These are phyloP conservation scores for Marchantia paleacea DNA, from an alignment of 225 moss, liverwort and hornwort species.

Conservation along the genomic window DNA sequence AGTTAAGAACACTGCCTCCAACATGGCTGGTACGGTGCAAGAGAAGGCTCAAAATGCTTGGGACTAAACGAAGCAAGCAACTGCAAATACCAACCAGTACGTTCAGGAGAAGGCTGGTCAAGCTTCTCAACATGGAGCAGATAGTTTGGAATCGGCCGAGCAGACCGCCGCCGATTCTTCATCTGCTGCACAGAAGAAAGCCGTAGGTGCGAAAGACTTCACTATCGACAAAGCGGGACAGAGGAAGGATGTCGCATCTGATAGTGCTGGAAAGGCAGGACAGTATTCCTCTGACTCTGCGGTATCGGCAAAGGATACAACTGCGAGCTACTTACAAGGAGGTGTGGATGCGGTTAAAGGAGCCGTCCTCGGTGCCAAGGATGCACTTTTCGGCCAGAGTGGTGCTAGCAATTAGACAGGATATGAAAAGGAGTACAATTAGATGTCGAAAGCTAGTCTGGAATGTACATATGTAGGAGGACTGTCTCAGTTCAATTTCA, in stretches of 20 bases:
- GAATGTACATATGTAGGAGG: too few relatives aligned
- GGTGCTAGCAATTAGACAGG: not conserved
- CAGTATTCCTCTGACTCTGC: not conserved
- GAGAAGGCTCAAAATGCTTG: constrained; percentile 9
- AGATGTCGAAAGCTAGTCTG: too few relatives aligned
- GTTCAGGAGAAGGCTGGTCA: constrained; percentile 6
- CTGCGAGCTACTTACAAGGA: not conserved
- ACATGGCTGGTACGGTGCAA: constrained; percentile 5
- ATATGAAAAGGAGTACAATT: too few relatives aligned
- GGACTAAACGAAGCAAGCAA: constrained; percentile 27
- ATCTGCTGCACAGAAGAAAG: not conserved
- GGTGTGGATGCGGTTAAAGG: constrained; percentile 1
- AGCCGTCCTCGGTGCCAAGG: constrained; percentile 5
- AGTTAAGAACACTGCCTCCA: not conserved
- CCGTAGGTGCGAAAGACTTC: not conserved
- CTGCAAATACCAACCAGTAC: not conserved
- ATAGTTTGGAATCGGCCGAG: not conserved
- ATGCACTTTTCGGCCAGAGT: not conserved
- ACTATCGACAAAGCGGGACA: not conserved
- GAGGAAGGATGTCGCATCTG: not conserved
- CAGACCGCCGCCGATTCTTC: not conserved
- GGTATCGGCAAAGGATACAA: not conserved
- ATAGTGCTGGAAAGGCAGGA: not conserved
- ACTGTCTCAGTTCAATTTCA: too few relatives aligned
- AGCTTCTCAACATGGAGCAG: not conserved